These are phyloP conservation scores for Voacanga thouarsii DNA, from an alignment of 257 asterid genomes.

Conservation along the genomic window DNA sequence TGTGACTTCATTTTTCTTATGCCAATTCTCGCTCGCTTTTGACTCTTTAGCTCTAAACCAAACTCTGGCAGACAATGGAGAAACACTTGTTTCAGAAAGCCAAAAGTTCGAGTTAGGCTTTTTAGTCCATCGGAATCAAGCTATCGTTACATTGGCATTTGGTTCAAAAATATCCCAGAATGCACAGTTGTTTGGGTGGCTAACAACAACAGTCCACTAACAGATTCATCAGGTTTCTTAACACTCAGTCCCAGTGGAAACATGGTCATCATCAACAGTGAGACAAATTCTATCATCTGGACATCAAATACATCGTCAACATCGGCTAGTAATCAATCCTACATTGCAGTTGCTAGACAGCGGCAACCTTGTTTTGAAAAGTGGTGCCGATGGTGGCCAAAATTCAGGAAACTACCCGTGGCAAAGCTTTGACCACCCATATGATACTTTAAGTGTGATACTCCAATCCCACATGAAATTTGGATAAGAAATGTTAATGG, in stretches of 20 bases:
- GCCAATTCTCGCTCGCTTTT: conserved; percentile 13
- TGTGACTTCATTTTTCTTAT: conserved; percentile 9
- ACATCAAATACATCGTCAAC: conserved; percentile 21
- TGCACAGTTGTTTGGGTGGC: conserved; percentile 40
- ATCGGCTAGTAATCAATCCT: conserved; percentile 17
- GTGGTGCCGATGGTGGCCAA: background rate
- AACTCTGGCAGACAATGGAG: conserved; percentile 17
- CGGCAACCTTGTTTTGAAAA: conserved; percentile 37
- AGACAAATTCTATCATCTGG: conserved; percentile 29
- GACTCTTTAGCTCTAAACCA: conserved; percentile 15
- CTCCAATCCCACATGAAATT: too few species aligned
- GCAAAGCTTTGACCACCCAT: conserved; percentile 46
- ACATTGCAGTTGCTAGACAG: conserved; percentile 32
- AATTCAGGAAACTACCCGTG: conserved; percentile 18
- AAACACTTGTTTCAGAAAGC: conserved; percentile 12
- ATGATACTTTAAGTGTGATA: conserved; percentile 36
- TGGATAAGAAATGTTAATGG: too few species aligned
- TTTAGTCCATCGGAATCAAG: conserved; percentile 13
- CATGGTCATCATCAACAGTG: conserved; percentile 8
- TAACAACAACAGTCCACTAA: conserved; percentile 27
- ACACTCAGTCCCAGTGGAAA: conserved; percentile 23
- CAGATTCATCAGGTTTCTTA: conserved; percentile 24
- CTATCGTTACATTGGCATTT: conserved; percentile 19
- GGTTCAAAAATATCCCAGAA: conserved; percentile 37
- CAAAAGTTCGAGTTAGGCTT: conserved; percentile 25